Conservation (phyloP, 306 rosid genomes). For the Malus sylvestris region DNA sequence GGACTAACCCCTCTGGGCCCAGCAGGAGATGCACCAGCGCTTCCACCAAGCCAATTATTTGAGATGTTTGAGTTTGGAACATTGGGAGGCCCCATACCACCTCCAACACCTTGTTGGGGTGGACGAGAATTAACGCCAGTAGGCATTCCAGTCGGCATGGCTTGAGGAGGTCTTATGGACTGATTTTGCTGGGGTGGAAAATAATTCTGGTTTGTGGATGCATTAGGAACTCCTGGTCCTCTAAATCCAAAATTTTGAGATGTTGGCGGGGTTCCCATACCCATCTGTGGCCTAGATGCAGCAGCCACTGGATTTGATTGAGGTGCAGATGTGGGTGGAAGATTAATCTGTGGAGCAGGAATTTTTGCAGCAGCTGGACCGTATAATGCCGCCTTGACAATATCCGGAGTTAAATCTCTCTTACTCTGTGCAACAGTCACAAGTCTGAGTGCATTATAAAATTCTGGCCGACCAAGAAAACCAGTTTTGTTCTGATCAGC, state of each 20-base stretch:
- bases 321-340: constrained; percentile 40
- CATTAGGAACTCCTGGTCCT: constrained; percentile 56
- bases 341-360: constrained; percentile 79
- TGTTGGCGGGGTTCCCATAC: constrained; percentile 33
- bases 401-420: constrained; percentile 80
- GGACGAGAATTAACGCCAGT: constrained; percentile 32
- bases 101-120: constrained; percentile 40
- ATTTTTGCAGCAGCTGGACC: constrained; percentile 92
- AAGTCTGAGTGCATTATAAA: constrained; percentile 84
- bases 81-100: constrained; percentile 34
- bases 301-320: constrained; percentile 33
- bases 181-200: constrained; percentile 52
- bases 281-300: constrained; percentile 50
- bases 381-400: constrained; percentile 78
- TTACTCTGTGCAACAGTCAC: constrained; percentile 95
- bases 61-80: constrained; percentile 41
- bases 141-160: constrained; percentile 24
- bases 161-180: constrained; percentile 56
- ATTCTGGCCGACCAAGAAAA: constrained; percentile 78
- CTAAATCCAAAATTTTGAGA: constrained; percentile 63
- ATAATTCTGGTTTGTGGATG: constrained; percentile 44
- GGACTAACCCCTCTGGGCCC: constrained; percentile 57
- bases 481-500: constrained; percentile 90
- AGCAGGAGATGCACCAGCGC: constrained; percentile 39
- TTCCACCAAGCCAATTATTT: constrained; percentile 61